A percentile compares a stretch with the other conserved stretches of the same genome.
Evolutionary conservation across 2,329 filamentous ascomycete genomes (phyloP).

Genomic region (Claviceps spartinae): DNA sequence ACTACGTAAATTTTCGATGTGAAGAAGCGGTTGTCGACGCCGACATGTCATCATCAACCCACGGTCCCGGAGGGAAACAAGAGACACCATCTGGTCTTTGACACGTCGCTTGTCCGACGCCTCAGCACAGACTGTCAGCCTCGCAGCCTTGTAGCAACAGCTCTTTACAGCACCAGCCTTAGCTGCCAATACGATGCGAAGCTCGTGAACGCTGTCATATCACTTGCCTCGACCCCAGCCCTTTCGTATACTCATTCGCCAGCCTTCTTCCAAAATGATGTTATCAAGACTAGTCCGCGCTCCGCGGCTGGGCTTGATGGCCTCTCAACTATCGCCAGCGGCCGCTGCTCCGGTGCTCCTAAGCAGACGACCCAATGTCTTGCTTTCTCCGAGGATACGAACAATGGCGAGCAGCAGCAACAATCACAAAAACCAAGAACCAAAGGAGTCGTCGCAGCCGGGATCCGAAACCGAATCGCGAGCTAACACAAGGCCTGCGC

Average conservation of each 20-base stretch:
- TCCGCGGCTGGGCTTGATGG: constrained; percentile 19
- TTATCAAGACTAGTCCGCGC: constrained; percentile 22
- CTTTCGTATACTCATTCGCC: not conserved
- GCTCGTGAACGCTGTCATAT: not conserved
- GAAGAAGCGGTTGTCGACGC: not conserved
- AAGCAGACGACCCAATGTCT: constrained; percentile 11
- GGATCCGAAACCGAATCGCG: not conserved
- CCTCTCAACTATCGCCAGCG: constrained; percentile 15
- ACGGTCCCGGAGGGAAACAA: not conserved
- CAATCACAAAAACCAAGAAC: not conserved
- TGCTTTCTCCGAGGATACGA: constrained; percentile 17
- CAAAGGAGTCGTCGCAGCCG: constrained; percentile 5
- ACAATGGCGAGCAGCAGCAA: constrained; percentile 14
- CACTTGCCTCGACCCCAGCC: not conserved
- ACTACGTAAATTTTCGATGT: constrained; percentile 2
- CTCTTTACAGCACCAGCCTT: not conserved
- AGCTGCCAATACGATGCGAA: constrained; percentile 1
- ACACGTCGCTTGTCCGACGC: not conserved
- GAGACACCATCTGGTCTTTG: not conserved
- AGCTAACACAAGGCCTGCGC: constrained; percentile 5
- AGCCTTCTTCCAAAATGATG: constrained; percentile 19
- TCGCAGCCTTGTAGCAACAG: not conserved
- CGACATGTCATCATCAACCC: constrained; percentile 1
- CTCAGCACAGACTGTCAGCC: not conserved
- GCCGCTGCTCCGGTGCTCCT: constrained; percentile 14